These are phyloP conservation scores for Phytophthora rubi DNA, from an alignment of 352 stramenopile species.

Conservation along the genomic window DNA sequence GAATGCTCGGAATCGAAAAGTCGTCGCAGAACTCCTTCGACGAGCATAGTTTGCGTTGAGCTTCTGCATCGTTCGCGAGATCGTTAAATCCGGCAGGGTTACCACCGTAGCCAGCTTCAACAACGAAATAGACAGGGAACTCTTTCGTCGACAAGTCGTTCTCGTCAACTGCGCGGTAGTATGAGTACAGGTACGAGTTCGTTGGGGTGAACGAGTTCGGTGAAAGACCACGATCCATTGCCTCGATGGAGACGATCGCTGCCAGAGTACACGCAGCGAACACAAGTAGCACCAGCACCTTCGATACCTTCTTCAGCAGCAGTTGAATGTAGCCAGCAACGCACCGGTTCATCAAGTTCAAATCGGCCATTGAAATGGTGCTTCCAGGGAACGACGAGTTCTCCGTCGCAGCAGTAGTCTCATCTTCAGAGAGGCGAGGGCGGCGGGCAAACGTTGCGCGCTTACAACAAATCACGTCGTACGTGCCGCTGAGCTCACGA, in stretches of 20 bases:
- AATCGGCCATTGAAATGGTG: conserved; percentile 22
- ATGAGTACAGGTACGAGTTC: conserved; percentile 63
- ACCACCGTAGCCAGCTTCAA: conserved; percentile 61
- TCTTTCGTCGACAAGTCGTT: conserved; percentile 54
- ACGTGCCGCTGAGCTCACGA: conserved; percentile 61
- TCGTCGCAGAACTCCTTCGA: conserved; percentile 67
- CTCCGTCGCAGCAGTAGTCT: conserved; percentile 35
- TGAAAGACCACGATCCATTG: conserved; percentile 60
- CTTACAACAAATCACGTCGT: conserved; percentile 67
- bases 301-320: conserved; percentile 51
- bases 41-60: conserved; percentile 59
- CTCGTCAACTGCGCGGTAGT: conserved; percentile 55
- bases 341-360: conserved; percentile 48
- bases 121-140: conserved; percentile 68
- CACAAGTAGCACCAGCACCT: conserved; percentile 60
- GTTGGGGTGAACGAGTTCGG: conserved; percentile 61
- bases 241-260: conserved; percentile 60
- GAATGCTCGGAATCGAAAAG: conserved; percentile 66
- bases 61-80: conserved; percentile 34
- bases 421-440: conserved; percentile 35
- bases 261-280: conserved; percentile 57
- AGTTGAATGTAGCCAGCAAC: conserved; percentile 52
- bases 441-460: conserved; percentile 30
- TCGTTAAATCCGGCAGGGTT: conserved; percentile 49
- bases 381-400: conserved; percentile 42